These are phyloP conservation scores for Setomelanomma holmii DNA, from an alignment of 2,329 filamentous ascomycete species.

Conservation along the genomic window DNA sequence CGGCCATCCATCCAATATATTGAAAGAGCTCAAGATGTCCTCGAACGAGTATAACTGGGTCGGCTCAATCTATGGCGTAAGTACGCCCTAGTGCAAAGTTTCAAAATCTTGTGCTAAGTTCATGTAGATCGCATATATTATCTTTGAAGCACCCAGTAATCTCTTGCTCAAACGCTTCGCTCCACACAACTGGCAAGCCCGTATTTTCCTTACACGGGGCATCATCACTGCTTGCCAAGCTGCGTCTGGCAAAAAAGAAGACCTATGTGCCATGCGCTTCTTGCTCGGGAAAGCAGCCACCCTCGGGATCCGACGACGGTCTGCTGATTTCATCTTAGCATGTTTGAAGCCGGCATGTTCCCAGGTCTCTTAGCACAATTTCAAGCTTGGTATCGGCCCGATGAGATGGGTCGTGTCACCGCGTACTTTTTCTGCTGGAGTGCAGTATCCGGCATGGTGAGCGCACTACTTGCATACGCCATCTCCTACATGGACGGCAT, in stretches of 20 bases:
- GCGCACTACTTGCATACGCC: conserved; percentile 33
- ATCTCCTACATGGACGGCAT: conserved; percentile 31
- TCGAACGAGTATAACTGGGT: conserved; percentile 35
- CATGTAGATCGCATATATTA: conserved; percentile 27
- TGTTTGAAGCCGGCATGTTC: conserved; percentile 38
- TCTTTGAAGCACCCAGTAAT: conserved; percentile 42
- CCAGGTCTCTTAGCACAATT: conserved; percentile 43
- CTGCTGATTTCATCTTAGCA: conserved; percentile 30
- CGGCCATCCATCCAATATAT: conserved; percentile 25
- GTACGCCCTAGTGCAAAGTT: not conserved
- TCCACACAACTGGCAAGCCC: conserved; percentile 47
- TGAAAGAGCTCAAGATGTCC: conserved; percentile 28
- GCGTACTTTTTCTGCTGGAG: conserved; percentile 46
- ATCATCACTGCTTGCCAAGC: conserved; percentile 39
- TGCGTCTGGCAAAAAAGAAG: conserved; percentile 31
- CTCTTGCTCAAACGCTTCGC: conserved; percentile 47
- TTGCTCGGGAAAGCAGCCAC: conserved; percentile 18
- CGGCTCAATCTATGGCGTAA: conserved; percentile 27
- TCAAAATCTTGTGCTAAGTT: not conserved
- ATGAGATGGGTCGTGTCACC: conserved; percentile 47
- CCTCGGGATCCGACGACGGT: conserved; percentile 26
- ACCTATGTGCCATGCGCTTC: conserved; percentile 33
- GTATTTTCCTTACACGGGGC: conserved; percentile 35
- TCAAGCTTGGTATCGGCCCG: conserved; percentile 46
- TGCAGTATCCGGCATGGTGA: conserved; percentile 43